Conservation (phyloP, 345 rosid genomes). For the Citrus unshiu region DNA sequence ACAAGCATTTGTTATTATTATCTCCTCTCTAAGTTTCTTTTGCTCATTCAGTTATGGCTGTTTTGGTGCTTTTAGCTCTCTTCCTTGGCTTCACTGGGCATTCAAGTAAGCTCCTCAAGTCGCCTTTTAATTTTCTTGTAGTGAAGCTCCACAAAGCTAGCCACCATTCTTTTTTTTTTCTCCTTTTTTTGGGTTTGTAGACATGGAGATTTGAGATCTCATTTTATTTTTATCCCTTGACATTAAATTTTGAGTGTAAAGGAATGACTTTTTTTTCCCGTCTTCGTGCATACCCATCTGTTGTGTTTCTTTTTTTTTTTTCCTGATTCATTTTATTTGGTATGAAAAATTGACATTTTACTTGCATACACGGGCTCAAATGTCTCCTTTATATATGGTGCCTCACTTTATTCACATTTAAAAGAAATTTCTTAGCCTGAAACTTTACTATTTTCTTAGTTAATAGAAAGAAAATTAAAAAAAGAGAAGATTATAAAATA, state of each 20-base stretch:
- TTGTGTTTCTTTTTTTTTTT: too few relatives aligned
- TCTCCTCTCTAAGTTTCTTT: too few relatives aligned
- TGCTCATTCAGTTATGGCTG: constrained; percentile 34
- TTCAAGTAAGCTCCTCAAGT: constrained; percentile 37
- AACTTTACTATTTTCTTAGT: background rate
- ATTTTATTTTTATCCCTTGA: background rate
- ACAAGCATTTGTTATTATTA: background rate
- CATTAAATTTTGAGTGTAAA: background rate
- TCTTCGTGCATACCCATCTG: background rate
- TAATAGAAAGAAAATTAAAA: background rate
- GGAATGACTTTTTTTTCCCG: background rate
- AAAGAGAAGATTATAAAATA: too few relatives aligned
- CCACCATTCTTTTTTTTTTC: background rate
- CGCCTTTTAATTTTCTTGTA: background rate
- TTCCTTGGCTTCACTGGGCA: constrained; percentile 43
- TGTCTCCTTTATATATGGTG: background rate
- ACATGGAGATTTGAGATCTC: background rate
- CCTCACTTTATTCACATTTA: background rate
- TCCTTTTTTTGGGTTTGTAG: background rate
- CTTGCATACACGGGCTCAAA: background rate
- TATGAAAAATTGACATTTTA: background rate
- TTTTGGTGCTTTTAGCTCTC: constrained; percentile 38
- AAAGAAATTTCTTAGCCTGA: background rate
- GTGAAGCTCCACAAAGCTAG: background rate
- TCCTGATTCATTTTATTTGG: too few relatives aligned